A percentile compares a stretch with the other conserved stretches of the same genome.
phyloP scores from a whole-genome alignment of 169 alveolate species.

The Besnoitia besnoiti region DNA sequence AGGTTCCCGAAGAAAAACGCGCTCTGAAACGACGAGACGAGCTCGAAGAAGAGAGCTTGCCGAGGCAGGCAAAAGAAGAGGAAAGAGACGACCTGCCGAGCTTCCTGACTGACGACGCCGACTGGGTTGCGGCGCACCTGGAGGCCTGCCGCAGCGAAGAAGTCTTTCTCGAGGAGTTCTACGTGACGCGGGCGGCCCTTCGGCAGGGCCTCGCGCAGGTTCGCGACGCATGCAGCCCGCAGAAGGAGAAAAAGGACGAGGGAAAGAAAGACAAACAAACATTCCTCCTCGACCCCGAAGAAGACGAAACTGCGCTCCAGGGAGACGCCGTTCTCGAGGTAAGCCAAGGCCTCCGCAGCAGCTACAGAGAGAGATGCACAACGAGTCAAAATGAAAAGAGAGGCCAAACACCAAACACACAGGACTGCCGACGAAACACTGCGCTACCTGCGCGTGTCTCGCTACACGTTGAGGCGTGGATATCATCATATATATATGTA shows the following conservation, averaged over 20 bases:
- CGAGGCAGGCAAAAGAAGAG: neutral
- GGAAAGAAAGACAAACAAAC: neutral
- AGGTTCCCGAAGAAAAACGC: too few species aligned
- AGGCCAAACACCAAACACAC: too few species aligned
- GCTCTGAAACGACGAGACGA: neutral
- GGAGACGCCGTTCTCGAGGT: neutral
- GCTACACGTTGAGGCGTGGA: too few species aligned
- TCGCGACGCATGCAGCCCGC: neutral
- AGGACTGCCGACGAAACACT: too few species aligned
- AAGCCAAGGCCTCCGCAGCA: neutral
- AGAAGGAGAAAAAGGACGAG: neutral
- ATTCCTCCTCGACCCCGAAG: neutral
- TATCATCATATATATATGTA: neutral
- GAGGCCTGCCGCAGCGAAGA: neutral
- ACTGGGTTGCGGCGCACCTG: neutral
- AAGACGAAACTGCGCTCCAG: neutral
- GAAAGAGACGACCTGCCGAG: neutral
- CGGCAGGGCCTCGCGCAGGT: neutral
- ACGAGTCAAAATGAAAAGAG: neutral
- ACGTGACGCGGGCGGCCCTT: neutral
- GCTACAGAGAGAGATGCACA: neutral
- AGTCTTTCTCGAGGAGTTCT: neutral
- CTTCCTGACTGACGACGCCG: neutral
- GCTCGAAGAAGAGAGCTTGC: neutral
- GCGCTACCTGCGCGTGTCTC: too few species aligned